These are phyloP conservation scores for Ophiosphaerella korrae DNA, from an alignment of 2,329 filamentous ascomycete genomes.

Conservation along the genomic window DNA sequence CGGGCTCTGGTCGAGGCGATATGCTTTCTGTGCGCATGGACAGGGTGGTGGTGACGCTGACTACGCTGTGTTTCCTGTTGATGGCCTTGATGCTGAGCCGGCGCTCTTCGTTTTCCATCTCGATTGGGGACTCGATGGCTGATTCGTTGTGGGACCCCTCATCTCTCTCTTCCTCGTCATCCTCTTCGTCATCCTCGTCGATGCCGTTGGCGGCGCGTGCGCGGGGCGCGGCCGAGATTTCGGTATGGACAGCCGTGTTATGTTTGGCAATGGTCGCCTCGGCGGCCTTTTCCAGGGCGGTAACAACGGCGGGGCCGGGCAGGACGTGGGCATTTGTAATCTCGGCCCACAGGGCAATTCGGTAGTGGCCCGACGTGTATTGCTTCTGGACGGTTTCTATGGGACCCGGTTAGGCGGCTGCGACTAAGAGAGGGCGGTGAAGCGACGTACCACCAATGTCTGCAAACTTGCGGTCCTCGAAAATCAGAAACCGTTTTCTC, in stretches of 20 bases:
- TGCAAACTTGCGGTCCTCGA: constrained; percentile 62
- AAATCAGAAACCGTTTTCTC: constrained; percentile 58
- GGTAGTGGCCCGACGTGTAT: constrained; percentile 57
- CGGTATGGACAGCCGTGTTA: constrained; percentile 58
- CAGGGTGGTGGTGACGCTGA: constrained; percentile 76
- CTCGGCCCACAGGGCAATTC: constrained; percentile 59
- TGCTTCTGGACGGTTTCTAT: constrained; percentile 61
- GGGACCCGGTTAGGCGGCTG: constrained; percentile 11
- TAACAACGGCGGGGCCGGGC: constrained; percentile 58
- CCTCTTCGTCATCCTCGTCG: constrained; percentile 30
- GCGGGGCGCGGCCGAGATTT: constrained; percentile 51
- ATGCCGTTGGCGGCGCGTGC: constrained; percentile 33
- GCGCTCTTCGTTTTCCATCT: constrained; percentile 38
- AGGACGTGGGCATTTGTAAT: constrained; percentile 60
- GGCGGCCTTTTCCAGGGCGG: constrained; percentile 56
- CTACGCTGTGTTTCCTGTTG: constrained; percentile 77
- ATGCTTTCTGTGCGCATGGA: constrained; percentile 77
- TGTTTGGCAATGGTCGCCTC: constrained; percentile 53
- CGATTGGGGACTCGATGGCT: constrained; percentile 38
- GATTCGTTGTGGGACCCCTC: constrained; percentile 49
- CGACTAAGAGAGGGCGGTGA: not conserved
- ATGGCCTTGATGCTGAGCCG: constrained; percentile 46
- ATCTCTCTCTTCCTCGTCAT: constrained; percentile 13
- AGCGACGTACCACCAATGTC: constrained; percentile 58
- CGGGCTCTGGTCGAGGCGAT: constrained; percentile 50